Evolutionary conservation across 805 yeast species (phyloP), one percentile per base, ranked within the genome.

Genomic region (Hanseniaspora thailandica): DNA sequence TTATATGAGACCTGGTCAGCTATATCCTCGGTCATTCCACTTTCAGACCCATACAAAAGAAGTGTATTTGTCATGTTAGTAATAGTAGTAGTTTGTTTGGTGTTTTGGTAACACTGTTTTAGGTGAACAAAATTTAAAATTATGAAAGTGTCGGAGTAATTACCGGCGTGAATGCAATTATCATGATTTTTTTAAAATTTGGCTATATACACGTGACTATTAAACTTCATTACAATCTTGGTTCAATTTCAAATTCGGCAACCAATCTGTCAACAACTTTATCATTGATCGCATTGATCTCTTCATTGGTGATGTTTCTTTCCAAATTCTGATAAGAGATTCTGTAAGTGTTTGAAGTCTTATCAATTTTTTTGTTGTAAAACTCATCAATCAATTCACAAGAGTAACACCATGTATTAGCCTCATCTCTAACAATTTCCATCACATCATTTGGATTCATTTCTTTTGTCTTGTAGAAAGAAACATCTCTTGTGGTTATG

Each of bases 321-420:
- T 90, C 97, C 97, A 93, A 89, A 1, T 96, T 84, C 69, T 93
- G 97, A 69, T 87, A 93, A 63, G 84, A 83, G 55, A 93, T 77
- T 59, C 98, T 74, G 74, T 86, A 93, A 69, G 97, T 88, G 61
- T 84, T 84, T 8, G 95, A 84, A 58, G 71, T 77, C 59, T 74
- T 77, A 2, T 82, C 81, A 0, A 88, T 82, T 63, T 86, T 86
- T 36, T 95, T 95, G 66, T 90, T 95, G 13, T 71, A 72, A 62
- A 90, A 93, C 62, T 84, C 84, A 64, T 93, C 98, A 31, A 86
- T 72, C 45, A 84, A 68, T 45, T 74, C 71, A 2, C 93, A 97
- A 60, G 81, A 85, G 66, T 90, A 97, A 0, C 89, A 94, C 55
- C 88, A 70, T 67, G 87, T 95, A 3, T 93, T 94, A 8, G 93